Evolutionary conservation across 1,139 yeast species (phyloP), one percentile per base, ranked within the genome.

Genomic region (Ogataea hybrid): DNA sequence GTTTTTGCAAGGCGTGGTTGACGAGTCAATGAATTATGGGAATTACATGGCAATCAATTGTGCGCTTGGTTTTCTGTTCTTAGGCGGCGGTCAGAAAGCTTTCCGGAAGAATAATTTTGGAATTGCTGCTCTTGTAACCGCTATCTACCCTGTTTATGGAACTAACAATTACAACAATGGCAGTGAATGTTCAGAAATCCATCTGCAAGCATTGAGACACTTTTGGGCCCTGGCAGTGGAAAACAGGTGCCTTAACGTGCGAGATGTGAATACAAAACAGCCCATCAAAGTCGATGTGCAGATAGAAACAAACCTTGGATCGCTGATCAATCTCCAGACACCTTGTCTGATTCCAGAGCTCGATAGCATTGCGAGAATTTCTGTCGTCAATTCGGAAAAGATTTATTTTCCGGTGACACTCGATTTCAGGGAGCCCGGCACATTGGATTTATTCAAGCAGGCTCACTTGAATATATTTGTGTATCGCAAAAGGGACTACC

Each of bases 61-160:
- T 69, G 87, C 96, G 0, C 64, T 92, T 35, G 99, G 99, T 1
- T 80, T 90, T 52, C 66, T 92, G 42, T 90, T 92, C 58, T 64
- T 92, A 32, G 96, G 97, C 0, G 95, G 96, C 5, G 97, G 97
- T 0, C 96, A 88, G 60, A 88, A 80, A 64, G 92, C 95, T 0
- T 77, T 92, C 49, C 50, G 51, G 20, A 73, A 73, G 32, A 71
- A 82, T 10, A 75, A 80, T 49, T 72, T 88, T 54, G 80, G 86
- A 5, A 70, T 84, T 47, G 95, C 95, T 0, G 68, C 83, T n/a
- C 69, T 88, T 47, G 70, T 89, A 1, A 77, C 85, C 0, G 76
- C 96, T 2, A 69, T 83, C 36, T 84, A 85, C 49, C 96, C 97
- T 0, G 72, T 84, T 5, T 81, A 80, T 51, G 87, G 94, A 1